phyloP scores from a whole-genome alignment of 2,329 filamentous ascomycete species.

The Aaosphaeria arxii region DNA sequence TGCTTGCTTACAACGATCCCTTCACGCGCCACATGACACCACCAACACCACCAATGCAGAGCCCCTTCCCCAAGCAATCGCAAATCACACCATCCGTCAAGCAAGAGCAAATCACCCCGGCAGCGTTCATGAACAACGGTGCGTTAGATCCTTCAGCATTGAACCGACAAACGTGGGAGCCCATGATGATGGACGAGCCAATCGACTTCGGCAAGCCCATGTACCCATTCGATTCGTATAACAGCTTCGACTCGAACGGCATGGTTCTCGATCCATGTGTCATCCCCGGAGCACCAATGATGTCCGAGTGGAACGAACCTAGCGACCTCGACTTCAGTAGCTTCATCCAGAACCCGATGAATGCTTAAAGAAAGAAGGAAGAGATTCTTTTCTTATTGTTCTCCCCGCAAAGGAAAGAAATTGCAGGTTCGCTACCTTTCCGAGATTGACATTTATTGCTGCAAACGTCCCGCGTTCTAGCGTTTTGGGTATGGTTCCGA shows the following conservation, averaged over 20 bases:
- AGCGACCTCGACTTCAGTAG: slow-evolving; percentile 35
- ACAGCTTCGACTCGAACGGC: slow-evolving; percentile 27
- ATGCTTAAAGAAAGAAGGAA: slow-evolving; percentile 22
- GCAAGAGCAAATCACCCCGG: slow-evolving; percentile 28
- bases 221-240: slow-evolving; percentile 29
- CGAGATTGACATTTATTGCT: slow-evolving; percentile 7
- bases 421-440: not conserved
- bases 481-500: slow-evolving; percentile 21
- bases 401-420: not conserved
- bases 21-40: slow-evolving; percentile 33
- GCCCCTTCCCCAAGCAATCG: slow-evolving; percentile 34
- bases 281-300: slow-evolving; percentile 26
- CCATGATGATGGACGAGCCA: slow-evolving; percentile 36
- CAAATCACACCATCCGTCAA: slow-evolving; percentile 28
- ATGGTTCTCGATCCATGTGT: slow-evolving; percentile 31
- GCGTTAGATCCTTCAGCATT: slow-evolving; percentile 30
- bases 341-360: slow-evolving; percentile 35
- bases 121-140: slow-evolving; percentile 26
- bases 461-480: slow-evolving; percentile 30
- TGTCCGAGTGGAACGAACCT: slow-evolving; percentile 35
- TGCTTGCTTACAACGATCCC: slow-evolving; percentile 26
- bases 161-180: slow-evolving; percentile 29
- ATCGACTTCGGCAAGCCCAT: slow-evolving; percentile 35
- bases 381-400: slow-evolving; percentile 7
- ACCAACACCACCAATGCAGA: slow-evolving; percentile 38